Base-by-base conservation (phyloP, 1,284 basidiomycete species). In the Trametes hirsuta region DNA sequence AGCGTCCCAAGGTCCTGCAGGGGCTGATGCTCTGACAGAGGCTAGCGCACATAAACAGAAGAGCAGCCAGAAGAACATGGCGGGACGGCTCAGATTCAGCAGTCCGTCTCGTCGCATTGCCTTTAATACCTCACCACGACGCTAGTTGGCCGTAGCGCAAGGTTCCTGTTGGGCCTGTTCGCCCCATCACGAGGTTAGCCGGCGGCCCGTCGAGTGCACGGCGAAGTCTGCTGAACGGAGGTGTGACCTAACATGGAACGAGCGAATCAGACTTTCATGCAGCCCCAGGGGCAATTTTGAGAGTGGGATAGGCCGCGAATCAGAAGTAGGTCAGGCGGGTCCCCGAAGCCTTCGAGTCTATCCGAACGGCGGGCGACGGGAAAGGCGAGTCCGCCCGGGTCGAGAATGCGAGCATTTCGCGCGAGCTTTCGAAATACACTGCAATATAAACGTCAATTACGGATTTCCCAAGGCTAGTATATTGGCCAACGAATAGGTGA, bases 1-100 rank as follows among this genome's bases (percentile, higher is more conserved):
- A 10, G 66, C 66, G 60, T 81, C 79, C 81, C 81, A 82, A 40
- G 79, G 77, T 8, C 80, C 80, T 22, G 56, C 59, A 6, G 80
- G 79, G 2, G 79, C 78, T 10, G 69, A 66, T 21, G 62, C 62
- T 15, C 44, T 41, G 6, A 54, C 65, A 22, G 51, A 37, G 30
- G 55, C 24, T 15, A 57, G 15, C n/a, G 50, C 50, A 46, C 18
- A 49, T 11, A 64, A 25, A 36, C 22, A 40, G 14, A 58, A 8
- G 1, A 64, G 37, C 5, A 59, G 18, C 53, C 53, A 55, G 45
- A 45, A 14, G 34, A 41, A n/a, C 62, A 64, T 64, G 12, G 35
- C 45, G n/a, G n/a, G 14, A 30, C 15, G 39, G 24, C 40, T 35
- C n/a, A 5, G 8, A 1, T 12, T 3, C 15, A 4, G 4, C 6